phyloP scores from a whole-genome alignment of 768 basidiomycete species.

The Rhizopogon roseolus region DNA sequence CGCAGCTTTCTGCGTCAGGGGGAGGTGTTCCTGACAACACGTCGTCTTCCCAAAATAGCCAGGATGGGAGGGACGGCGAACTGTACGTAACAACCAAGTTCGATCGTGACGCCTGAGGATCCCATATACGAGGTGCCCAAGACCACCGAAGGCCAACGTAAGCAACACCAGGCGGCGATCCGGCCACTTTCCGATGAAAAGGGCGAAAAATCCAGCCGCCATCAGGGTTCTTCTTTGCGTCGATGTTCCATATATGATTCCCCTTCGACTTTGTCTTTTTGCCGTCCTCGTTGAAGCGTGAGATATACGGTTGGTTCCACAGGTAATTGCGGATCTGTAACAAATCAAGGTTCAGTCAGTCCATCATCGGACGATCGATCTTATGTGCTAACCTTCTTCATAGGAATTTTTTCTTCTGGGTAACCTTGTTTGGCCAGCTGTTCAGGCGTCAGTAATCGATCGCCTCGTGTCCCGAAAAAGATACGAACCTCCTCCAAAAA shows the following conservation, averaged over 20 bases:
- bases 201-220: slow-evolving; percentile 85
- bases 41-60: slow-evolving; percentile 87
- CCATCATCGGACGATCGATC: background rate
- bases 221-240: slow-evolving; percentile 79
- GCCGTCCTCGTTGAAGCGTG: slow-evolving; percentile 97
- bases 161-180: slow-evolving; percentile 75
- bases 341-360: slow-evolving; percentile 16
- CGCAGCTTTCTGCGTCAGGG: slow-evolving; percentile 68
- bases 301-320: slow-evolving; percentile 91
- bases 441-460: slow-evolving; percentile 8
- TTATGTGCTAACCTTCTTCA: slow-evolving; percentile 74
- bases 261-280: slow-evolving; percentile 99
- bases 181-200: slow-evolving; percentile 85
- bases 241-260: slow-evolving; percentile 98
- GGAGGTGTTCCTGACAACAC: slow-evolving; percentile 78
- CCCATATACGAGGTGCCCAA: slow-evolving; percentile 95
- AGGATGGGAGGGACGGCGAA: slow-evolving; percentile 78
- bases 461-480: background rate
- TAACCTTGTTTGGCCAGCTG: slow-evolving; percentile 83
- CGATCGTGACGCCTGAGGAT: slow-evolving; percentile 85
- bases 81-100: slow-evolving; percentile 76
- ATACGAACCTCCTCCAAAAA: slow-evolving; percentile 82
- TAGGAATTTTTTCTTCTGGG: slow-evolving; percentile 91
- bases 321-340: slow-evolving; percentile 86
- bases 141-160: slow-evolving; percentile 78